phyloP scores from a whole-genome alignment of 495 filamentous ascomycete species.

The Tuber aestivum region DNA sequence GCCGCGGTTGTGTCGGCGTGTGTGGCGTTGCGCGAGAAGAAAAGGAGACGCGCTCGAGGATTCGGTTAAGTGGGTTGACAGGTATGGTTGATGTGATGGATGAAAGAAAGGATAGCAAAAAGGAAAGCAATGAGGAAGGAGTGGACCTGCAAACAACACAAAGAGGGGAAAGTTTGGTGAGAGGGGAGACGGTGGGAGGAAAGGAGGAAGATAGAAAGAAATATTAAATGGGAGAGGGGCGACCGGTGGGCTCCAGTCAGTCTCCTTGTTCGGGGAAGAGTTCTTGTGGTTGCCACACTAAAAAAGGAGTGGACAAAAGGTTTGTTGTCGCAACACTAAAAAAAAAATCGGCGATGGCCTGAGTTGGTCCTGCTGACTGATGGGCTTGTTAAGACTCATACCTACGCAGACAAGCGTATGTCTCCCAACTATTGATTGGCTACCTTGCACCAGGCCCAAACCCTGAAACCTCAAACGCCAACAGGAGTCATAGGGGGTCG shows the following conservation, averaged over 20 bases:
- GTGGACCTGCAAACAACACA: slow-evolving; percentile 14
- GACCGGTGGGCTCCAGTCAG: slow-evolving; percentile 17
- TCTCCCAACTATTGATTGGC: neutral
- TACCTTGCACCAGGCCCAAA: neutral
- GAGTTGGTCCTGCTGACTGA: slow-evolving; percentile 28
- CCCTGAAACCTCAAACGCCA: neutral
- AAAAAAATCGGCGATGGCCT: slow-evolving; percentile 18
- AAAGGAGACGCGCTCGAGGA: slow-evolving; percentile 43
- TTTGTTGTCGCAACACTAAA: slow-evolving; percentile 45
- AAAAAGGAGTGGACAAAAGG: slow-evolving; percentile 21
- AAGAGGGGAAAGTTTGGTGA: slow-evolving; percentile 11
- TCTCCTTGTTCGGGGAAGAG: slow-evolving; percentile 28
- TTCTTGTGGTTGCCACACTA: slow-evolving; percentile 42
- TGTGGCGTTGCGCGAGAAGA: slow-evolving; percentile 26
- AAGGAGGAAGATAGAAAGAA: slow-evolving; percentile 23
- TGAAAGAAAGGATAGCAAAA: slow-evolving; percentile 33
- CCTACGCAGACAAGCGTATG: slow-evolving; percentile 23
- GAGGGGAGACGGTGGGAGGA: slow-evolving; percentile 12
- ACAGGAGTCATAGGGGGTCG: neutral
- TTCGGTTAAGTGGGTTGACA: slow-evolving; percentile 43
- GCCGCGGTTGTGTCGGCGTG: slow-evolving; percentile 27
- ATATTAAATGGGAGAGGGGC: slow-evolving; percentile 29
- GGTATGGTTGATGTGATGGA: slow-evolving; percentile 14
- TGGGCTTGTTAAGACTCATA: slow-evolving; percentile 39
- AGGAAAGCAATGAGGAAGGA: slow-evolving; percentile 26